A percentile compares a stretch with the other conserved stretches of the same genome.
These are phyloP conservation scores for Aspergillus thermomutatus DNA, from an alignment of 2,329 filamentous ascomycete genomes.

Conservation along the genomic window DNA sequence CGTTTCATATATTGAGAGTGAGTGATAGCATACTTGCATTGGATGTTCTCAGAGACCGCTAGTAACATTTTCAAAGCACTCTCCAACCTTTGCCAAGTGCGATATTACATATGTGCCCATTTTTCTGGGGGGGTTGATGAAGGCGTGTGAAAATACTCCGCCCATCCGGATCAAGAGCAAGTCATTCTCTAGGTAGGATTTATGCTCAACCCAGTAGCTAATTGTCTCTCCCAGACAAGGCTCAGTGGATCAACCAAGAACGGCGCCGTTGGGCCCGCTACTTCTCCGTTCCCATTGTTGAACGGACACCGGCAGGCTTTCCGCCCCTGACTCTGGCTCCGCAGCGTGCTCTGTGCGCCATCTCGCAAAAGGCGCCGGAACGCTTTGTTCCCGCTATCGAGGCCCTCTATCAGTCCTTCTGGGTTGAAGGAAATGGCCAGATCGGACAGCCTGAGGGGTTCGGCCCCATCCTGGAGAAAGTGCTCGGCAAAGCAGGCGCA, in stretches of 20 bases:
- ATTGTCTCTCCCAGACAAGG: conserved; percentile 49
- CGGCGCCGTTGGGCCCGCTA: conserved; percentile 52
- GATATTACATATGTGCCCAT: conserved; percentile 58
- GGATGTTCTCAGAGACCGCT: conserved; percentile 2
- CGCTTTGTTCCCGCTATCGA: conserved; percentile 42
- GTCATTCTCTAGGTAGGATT: conserved; percentile 1
- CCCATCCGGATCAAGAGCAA: conserved; percentile 57
- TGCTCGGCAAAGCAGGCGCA: conserved; percentile 46
- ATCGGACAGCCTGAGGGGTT: conserved; percentile 47
- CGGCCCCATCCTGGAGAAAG: conserved; percentile 40
- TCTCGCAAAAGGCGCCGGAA: conserved; percentile 43
- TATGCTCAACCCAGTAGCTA: neutral
- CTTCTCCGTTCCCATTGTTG: conserved; percentile 54
- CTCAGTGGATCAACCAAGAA: conserved; percentile 54
- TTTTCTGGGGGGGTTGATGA: conserved; percentile 59
- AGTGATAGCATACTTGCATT: conserved; percentile 13
- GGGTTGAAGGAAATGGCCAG: conserved; percentile 46
- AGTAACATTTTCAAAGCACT: conserved; percentile 42
- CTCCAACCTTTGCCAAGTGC: conserved; percentile 52
- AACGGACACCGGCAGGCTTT: conserved; percentile 48
- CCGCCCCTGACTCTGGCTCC: conserved; percentile 50
- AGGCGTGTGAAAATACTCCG: conserved; percentile 51
- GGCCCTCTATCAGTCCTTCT: conserved; percentile 51
- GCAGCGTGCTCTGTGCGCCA: conserved; percentile 52
- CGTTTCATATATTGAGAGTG: conserved; percentile 55